These are phyloP conservation scores for Trametopsis cervina DNA, from an alignment of 768 basidiomycete genomes.

Conservation along the genomic window DNA sequence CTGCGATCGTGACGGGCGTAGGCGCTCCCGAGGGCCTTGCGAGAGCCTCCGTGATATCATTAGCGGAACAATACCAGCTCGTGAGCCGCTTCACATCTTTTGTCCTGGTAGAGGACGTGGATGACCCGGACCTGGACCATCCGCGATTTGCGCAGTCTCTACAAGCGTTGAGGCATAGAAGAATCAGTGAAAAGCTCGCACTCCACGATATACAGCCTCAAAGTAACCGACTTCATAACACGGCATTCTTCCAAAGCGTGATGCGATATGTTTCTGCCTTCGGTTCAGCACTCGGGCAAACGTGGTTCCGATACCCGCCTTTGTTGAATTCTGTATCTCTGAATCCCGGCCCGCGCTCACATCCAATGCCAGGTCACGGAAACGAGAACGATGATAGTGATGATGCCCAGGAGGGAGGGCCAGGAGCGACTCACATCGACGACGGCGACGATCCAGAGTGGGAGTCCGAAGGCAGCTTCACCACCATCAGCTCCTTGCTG, in stretches of 20 bases:
- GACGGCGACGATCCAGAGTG: not conserved
- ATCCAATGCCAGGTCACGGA: not conserved
- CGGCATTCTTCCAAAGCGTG: not conserved
- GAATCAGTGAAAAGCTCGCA: not conserved
- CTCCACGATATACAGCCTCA: not conserved
- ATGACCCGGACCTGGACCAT: conserved; percentile 2
- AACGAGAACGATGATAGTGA: not conserved
- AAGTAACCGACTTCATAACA: not conserved
- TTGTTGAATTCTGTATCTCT: not conserved
- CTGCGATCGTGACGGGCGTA: conserved; percentile 5
- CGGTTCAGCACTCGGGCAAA: not conserved
- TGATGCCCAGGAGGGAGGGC: not conserved
- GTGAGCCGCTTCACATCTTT: conserved; percentile 49
- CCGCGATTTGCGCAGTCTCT: not conserved
- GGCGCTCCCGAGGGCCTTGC: conserved; percentile 25
- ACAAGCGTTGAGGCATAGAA: not conserved
- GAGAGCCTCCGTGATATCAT: conserved; percentile 39
- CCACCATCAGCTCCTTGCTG: conserved; percentile 11
- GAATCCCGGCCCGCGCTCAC: not conserved
- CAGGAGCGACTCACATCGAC: not conserved
- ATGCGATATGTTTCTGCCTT: not conserved
- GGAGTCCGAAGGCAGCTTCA: conserved; percentile 10
- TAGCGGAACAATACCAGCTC: conserved; percentile 47
- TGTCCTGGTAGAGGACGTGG: conserved; percentile 34
- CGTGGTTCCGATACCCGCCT: not conserved